Percentiles rank a stretch among this genome's conserved stretches.
These are phyloP conservation scores for Rhodosporidiobolus sp. DNA, from an alignment of 768 basidiomycete genomes.

Conservation along the genomic window DNA sequence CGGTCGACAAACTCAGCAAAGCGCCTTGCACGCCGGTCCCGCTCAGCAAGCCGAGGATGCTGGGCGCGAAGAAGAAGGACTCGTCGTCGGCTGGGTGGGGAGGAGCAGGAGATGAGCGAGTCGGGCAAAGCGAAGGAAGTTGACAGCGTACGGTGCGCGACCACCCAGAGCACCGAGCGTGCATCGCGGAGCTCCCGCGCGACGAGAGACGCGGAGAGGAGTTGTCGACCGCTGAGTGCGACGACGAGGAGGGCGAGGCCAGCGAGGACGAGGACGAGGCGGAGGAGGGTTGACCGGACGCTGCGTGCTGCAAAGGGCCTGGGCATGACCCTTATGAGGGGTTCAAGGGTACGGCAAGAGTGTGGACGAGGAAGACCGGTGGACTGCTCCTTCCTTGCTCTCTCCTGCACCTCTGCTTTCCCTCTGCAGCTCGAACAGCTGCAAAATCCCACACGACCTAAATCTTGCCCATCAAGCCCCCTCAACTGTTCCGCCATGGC, in stretches of 20 bases:
- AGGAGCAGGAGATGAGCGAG: too few species aligned
- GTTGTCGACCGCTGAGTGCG: background rate
- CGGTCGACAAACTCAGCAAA: slow-evolving; percentile 39
- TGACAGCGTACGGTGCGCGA: slow-evolving; percentile 42
- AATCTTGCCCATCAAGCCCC: too few species aligned
- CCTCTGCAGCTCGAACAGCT: too few species aligned
- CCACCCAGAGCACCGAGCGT: slow-evolving; percentile 39
- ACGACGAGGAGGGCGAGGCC: background rate
- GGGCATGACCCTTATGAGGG: background rate
- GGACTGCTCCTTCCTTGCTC: too few species aligned
- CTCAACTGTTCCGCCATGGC: slow-evolving; percentile 12
- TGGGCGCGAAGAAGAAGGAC: slow-evolving; percentile 45
- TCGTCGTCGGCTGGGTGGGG: slow-evolving; percentile 44
- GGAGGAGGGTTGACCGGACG: background rate
- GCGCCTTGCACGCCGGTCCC: background rate
- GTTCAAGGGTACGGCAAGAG: background rate
- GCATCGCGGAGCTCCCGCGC: background rate
- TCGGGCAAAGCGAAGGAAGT: background rate
- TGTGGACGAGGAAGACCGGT: background rate
- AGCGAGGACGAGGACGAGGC: background rate
- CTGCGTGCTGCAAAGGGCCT: background rate
- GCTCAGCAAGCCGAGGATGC: slow-evolving; percentile 22
- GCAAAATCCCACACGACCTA: too few species aligned
- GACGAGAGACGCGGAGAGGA: background rate
- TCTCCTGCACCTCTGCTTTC: too few species aligned